These are phyloP conservation scores for Naganishia antarctica DNA, from an alignment of 768 basidiomycete species.

Conservation along the genomic window DNA sequence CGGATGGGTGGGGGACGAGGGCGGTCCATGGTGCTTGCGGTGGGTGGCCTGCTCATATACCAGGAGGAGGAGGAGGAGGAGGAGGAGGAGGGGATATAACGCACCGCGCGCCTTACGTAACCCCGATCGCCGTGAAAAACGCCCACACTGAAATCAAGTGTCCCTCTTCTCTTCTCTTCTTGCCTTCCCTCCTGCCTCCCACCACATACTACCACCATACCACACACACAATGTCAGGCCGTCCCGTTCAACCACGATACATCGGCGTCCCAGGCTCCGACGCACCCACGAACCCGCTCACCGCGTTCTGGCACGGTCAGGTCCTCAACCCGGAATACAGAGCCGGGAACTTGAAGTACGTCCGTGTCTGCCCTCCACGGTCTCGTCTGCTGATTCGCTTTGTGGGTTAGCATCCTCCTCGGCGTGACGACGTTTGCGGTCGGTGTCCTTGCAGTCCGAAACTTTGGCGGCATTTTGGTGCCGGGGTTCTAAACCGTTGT, in stretches of 20 bases:
- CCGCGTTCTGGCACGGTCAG: slow-evolving; percentile 25
- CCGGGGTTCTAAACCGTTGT: slow-evolving; percentile 28
- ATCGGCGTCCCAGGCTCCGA: slow-evolving; percentile 11
- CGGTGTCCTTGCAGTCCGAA: slow-evolving; percentile 24
- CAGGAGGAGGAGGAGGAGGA: background rate
- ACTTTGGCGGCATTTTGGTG: slow-evolving; percentile 27
- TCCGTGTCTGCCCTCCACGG: background rate
- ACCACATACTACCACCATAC: background rate
- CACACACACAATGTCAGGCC: slow-evolving; percentile 18
- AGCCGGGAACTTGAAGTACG: slow-evolving; percentile 26
- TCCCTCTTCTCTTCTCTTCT: background rate
- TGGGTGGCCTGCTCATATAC: background rate
- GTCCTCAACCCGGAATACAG: slow-evolving; percentile 27
- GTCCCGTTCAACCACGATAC: slow-evolving; percentile 22
- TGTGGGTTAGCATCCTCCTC: slow-evolving; percentile 24
- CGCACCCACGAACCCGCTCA: slow-evolving; percentile 5
- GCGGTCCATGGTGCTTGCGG: background rate
- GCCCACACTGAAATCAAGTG: background rate
- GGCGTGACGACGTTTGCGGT: slow-evolving; percentile 25
- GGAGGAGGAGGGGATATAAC: background rate
- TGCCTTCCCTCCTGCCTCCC: background rate
- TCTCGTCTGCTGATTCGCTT: background rate
- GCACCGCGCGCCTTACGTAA: background rate
- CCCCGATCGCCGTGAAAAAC: background rate
- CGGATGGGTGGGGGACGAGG: slow-evolving; percentile 19